These are phyloP conservation scores for Brassica napus DNA, from an alignment of 345 rosid species.

Conservation along the genomic window DNA sequence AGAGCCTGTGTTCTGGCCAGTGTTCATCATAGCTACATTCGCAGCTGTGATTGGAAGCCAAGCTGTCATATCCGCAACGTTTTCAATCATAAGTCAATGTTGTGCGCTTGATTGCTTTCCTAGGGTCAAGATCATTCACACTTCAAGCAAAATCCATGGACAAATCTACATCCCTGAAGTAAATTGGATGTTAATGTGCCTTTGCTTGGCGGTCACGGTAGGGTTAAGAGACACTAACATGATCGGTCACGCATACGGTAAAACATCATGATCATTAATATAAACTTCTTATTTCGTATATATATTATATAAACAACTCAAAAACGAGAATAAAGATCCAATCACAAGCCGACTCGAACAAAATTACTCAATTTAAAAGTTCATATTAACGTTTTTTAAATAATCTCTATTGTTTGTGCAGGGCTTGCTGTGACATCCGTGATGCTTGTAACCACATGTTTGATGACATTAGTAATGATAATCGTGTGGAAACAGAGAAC, in stretches of 20 bases:
- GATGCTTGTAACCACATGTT: slow-evolving; percentile 81
- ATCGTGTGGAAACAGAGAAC: slow-evolving; percentile 66
- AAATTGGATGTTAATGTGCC: slow-evolving; percentile 85
- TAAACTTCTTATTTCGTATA: neutral
- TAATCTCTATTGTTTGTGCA: slow-evolving; percentile 32
- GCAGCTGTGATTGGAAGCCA: slow-evolving; percentile 90
- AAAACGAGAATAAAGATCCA: too few species aligned
- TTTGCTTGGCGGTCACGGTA: slow-evolving; percentile 68
- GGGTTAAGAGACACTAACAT: slow-evolving; percentile 69
- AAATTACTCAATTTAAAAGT: too few species aligned
- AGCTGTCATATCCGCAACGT: slow-evolving; percentile 87
- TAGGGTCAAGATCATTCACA: slow-evolving; percentile 75
- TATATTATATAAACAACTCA: too few species aligned
- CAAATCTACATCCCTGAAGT: slow-evolving; percentile 91
- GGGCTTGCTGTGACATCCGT: slow-evolving; percentile 79
- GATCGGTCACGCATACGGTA: slow-evolving; percentile 90
- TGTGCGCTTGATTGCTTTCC: slow-evolving; percentile 88
- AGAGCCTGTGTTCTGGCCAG: slow-evolving; percentile 93
- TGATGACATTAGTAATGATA: slow-evolving; percentile 65
- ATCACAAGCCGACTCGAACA: too few species aligned
- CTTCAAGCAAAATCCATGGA: slow-evolving; percentile 72
- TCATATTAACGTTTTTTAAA: neutral
- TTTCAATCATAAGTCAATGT: slow-evolving; percentile 84
- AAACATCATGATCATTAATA: neutral
- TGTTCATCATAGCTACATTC: slow-evolving; percentile 74